phyloP scores from a whole-genome alignment of 75 land plant genomes.

The Azolla pinnata region DNA sequence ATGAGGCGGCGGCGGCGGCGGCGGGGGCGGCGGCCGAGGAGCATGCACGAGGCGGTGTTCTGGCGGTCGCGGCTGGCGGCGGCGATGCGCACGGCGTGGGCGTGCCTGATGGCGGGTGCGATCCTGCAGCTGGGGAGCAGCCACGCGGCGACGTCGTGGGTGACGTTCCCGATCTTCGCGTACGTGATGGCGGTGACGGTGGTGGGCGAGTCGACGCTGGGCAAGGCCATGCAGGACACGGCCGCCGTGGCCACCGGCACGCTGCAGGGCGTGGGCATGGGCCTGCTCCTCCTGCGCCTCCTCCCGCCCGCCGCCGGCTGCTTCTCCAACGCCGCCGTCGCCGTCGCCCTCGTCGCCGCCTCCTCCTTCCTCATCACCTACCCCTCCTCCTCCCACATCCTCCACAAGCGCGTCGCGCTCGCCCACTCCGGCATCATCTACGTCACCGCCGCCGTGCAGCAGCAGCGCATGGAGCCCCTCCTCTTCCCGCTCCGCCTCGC shows the following conservation, averaged over 20 bases:
- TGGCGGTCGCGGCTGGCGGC: constrained; percentile 14
- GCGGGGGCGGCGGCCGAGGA: background rate
- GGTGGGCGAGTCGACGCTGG: constrained; percentile 44
- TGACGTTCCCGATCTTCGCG: constrained; percentile 45
- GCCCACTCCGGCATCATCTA: constrained; percentile 48
- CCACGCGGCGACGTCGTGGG: background rate
- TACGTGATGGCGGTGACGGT: constrained; percentile 45
- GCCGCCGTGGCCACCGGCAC: constrained; percentile 24
- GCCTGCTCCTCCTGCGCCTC: constrained; percentile 16
- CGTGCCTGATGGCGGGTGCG: constrained; percentile 16
- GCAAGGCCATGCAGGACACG: constrained; percentile 29
- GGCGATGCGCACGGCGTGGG: constrained; percentile 15
- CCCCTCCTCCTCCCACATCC: constrained; percentile 15
- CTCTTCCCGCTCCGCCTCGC: constrained; percentile 50
- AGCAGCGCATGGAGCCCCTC: constrained; percentile 10
- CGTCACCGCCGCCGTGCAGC: constrained; percentile 22
- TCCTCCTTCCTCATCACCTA: constrained; percentile 32
- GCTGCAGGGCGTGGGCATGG: constrained; percentile 17
- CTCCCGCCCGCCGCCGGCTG: constrained; percentile 10
- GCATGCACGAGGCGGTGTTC: constrained; percentile 10
- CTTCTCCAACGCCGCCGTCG: constrained; percentile 9
- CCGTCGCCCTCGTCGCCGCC: constrained; percentile 23
- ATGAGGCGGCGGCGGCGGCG: too few relatives aligned
- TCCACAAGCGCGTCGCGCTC: constrained; percentile 45
- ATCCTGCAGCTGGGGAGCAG: constrained; percentile 6